Evolutionary conservation across 2,329 filamentous ascomycete species (phyloP).

Genomic region (Epichloe gansuensis): DNA sequence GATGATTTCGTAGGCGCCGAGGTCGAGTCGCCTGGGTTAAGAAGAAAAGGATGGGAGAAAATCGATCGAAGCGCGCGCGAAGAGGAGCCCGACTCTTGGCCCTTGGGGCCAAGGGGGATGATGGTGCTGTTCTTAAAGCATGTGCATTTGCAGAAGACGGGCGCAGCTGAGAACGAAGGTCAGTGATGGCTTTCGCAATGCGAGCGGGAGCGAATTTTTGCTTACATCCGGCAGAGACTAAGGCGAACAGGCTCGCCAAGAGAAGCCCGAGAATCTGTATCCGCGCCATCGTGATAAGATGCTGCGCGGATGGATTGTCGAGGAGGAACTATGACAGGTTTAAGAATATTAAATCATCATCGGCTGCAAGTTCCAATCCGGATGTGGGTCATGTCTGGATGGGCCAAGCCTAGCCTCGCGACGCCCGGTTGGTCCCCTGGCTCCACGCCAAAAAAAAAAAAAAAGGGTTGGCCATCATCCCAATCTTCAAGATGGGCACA

Average conservation of each 20-base stretch:
- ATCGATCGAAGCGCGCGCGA: conserved; percentile 12
- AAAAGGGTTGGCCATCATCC: neutral
- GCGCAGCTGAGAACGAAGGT: conserved; percentile 32
- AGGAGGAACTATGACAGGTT: neutral
- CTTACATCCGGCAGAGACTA: conserved; percentile 32
- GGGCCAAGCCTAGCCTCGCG: conserved; percentile 12
- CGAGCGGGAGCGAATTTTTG: conserved; percentile 1
- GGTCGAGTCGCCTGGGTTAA: conserved; percentile 10
- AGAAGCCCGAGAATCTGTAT: conserved; percentile 25
- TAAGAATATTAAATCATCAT: no score
- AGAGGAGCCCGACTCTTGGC: conserved; percentile 20
- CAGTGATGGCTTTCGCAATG: conserved; percentile 5
- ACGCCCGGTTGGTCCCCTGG: conserved; percentile 14
- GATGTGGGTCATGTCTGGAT: neutral
- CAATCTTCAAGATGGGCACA: neutral
- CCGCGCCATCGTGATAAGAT: conserved; percentile 25
- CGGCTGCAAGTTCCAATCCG: no score
- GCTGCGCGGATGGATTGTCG: neutral
- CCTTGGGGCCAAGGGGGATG: conserved; percentile 41
- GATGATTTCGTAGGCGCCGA: neutral
- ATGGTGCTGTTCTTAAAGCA: conserved; percentile 60
- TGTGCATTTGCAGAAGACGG: conserved; percentile 58
- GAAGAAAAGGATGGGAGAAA: conserved; percentile 10
- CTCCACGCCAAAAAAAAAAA: conserved; percentile 8
- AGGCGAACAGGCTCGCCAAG: conserved; percentile 21